Evolutionary conservation across 768 basidiomycete species (phyloP).

Genomic region (Kwoniella mangroviensis): DNA sequence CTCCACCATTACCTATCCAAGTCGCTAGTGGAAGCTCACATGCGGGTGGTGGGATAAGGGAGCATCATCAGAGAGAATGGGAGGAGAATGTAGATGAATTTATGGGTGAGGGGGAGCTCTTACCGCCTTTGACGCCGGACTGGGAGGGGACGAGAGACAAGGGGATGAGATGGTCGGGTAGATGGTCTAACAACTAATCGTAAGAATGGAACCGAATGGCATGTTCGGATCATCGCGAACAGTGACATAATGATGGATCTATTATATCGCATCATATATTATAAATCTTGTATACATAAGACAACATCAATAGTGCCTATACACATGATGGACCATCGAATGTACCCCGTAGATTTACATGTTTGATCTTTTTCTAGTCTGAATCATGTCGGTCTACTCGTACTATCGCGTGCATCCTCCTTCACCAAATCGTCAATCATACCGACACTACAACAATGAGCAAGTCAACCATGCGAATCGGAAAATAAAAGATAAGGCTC

Average conservation of each 20-base stretch:
- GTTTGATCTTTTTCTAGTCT: not conserved
- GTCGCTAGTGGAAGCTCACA: not conserved
- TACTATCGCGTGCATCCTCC: not conserved
- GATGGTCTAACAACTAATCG: not conserved
- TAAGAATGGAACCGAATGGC: too few species aligned
- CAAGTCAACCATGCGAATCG: not conserved
- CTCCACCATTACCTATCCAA: not conserved
- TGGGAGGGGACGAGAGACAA: not conserved
- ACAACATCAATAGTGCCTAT: too few species aligned
- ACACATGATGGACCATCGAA: too few species aligned
- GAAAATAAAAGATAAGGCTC: not conserved
- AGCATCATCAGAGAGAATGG: not conserved
- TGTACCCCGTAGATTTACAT: too few species aligned
- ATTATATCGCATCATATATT: too few species aligned
- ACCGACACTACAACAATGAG: not conserved
- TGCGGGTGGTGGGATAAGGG: not conserved
- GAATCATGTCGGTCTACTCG: not conserved
- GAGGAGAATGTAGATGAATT: slow-evolving; percentile 8
- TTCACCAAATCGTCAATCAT: not conserved
- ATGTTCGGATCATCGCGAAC: too few species aligned
- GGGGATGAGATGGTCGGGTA: slow-evolving; percentile 8
- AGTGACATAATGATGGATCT: too few species aligned
- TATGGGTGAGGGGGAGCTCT: not conserved
- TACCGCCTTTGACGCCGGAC: slow-evolving; percentile 1
- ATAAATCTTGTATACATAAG: too few species aligned